Evolutionary conservation across 495 filamentous ascomycete genomes (phyloP).

Genomic region (Penicillium malachiteum): DNA sequence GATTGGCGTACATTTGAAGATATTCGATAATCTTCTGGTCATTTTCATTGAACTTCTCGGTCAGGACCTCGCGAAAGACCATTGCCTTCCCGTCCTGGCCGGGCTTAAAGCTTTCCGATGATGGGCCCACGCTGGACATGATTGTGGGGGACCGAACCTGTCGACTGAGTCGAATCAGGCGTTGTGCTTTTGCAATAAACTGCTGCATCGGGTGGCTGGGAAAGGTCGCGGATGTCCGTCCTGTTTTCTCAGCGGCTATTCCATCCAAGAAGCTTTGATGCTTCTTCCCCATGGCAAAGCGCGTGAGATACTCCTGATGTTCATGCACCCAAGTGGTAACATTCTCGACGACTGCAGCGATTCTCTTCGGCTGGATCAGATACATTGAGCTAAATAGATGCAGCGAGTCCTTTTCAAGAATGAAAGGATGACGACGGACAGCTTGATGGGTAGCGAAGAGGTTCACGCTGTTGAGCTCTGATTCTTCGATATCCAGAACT

Average conservation of each 20-base stretch:
- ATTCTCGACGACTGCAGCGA: constrained; percentile 42
- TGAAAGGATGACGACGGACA: constrained; percentile 38
- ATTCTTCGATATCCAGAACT: constrained; percentile 42
- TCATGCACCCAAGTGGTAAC: constrained; percentile 58
- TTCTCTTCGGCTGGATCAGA: constrained; percentile 50
- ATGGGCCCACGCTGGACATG: constrained; percentile 53
- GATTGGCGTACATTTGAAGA: constrained; percentile 58
- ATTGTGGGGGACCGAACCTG: constrained; percentile 57
- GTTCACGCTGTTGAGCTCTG: constrained; percentile 48
- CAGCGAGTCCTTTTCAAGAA: constrained; percentile 48
- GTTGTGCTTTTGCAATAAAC: constrained; percentile 66
- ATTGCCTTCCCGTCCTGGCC: constrained; percentile 30
- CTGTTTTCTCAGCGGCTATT: neutral
- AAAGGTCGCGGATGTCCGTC: neutral
- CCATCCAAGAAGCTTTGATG: neutral
- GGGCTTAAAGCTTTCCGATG: constrained; percentile 38
- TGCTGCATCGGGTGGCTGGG: constrained; percentile 41
- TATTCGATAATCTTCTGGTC: constrained; percentile 66
- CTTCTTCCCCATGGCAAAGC: constrained; percentile 23
- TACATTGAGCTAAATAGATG: constrained; percentile 43
- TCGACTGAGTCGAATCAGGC: constrained; percentile 66
- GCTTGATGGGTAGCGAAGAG: constrained; percentile 70
- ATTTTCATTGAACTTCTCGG: constrained; percentile 32
- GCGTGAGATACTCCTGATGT: constrained; percentile 49
- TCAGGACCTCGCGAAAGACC: constrained; percentile 43